Percentiles rank a stretch among this genome's conserved stretches.
phyloP scores from a whole-genome alignment of 2,329 filamentous ascomycete species.

The Fusarium falciforme region DNA sequence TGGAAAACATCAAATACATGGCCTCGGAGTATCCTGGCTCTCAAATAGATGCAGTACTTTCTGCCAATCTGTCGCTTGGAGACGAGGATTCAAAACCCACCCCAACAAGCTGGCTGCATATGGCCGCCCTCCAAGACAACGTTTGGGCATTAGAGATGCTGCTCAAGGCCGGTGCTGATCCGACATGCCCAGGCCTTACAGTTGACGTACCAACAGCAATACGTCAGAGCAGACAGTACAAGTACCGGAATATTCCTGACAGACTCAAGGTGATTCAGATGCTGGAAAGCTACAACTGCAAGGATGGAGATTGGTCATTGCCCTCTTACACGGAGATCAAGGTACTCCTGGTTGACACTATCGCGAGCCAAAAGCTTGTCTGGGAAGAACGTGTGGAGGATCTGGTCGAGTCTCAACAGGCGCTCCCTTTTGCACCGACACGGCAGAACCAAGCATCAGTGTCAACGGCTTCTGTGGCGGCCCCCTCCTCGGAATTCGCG shows the following conservation, averaged over 20 bases:
- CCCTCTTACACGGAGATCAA: background rate
- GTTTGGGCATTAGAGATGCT: background rate
- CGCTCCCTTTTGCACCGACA: background rate
- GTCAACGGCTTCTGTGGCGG: background rate
- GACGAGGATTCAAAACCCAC: background rate
- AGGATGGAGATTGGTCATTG: background rate
- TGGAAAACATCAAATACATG: background rate
- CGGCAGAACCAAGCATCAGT: background rate
- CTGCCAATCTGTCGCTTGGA: background rate
- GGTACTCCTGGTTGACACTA: background rate
- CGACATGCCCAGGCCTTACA: background rate
- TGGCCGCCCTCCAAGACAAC: background rate
- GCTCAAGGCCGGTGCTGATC: slow-evolving; percentile 5
- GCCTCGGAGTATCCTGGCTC: slow-evolving; percentile 11
- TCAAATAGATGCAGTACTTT: slow-evolving; percentile 7
- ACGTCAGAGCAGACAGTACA: background rate
- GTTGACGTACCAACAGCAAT: background rate
- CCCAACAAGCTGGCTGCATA: slow-evolving; percentile 14
- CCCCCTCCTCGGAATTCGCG: background rate
- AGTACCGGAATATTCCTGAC: background rate
- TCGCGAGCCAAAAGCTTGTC: background rate
- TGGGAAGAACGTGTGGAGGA: background rate
- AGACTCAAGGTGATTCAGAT: background rate
- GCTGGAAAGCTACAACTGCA: background rate
- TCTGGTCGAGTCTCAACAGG: background rate